Base-by-base conservation (phyloP, 2,329 filamentous ascomycete species). In the Hypoxylon sp. region DNA sequence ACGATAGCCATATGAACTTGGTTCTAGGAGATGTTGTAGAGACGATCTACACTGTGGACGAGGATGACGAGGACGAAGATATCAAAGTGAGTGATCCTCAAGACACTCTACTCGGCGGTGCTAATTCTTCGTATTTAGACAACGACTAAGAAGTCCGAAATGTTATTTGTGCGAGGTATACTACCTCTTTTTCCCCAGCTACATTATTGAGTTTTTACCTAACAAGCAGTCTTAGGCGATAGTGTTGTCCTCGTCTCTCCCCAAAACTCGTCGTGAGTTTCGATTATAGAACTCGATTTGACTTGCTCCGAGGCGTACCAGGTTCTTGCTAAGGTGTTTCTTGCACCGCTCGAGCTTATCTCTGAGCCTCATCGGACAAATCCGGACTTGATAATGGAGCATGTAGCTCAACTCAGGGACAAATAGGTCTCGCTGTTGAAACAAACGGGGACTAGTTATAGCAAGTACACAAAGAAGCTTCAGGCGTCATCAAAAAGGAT, bases 1-100 rank as follows among this genome's bases (percentile, higher is more conserved):
- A 99, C 80, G 96, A 99, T 79, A 97, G 94, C 77, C 96, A 99
- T 81, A 99, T 97, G 87, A 99, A 99, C 78, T 83, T 99, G 48
- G 94, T 99, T 5, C 87, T 99, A 5, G 95, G 96, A 60, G 96
- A 99, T 73, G 96, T 98, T 3, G 94, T 98, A 78, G 96, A 99
- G 85, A 98, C 95, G 5, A 94, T 99, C 73, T 99, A 97, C 79
- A 86, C 95, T 35, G 91, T 97, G 3, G 94, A 97, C 66, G 94
- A 97, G 67, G 92, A 94, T 13, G 93, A 97, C 44, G 92, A 94
- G 22, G 90, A 92, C 64, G 91, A 95, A 64, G 88, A 89, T 29
- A 85, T 94, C 75, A 92, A 90, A 85, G 93, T 94, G 78, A 73
- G 85, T 73, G 47, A 10, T 60, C 17, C 51, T n/a, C n/a, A 35